Evolutionary conservation across 192 early-diverging fungal species (phyloP).

Genomic region (Backusella psychrophila): DNA sequence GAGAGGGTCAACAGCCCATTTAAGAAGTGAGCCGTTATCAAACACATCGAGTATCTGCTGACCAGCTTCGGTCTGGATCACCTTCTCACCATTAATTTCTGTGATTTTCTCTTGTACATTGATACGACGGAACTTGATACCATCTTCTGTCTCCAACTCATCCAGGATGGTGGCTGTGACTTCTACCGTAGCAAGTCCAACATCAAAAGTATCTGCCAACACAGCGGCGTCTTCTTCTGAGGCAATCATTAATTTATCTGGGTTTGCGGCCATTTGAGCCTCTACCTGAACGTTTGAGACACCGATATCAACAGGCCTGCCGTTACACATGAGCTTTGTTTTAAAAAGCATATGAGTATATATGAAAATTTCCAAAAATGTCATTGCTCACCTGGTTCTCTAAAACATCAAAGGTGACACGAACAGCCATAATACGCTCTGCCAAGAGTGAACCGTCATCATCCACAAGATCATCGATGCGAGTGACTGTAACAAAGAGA

Average conservation of each 20-base stretch:
- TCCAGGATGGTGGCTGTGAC: slow-evolving; percentile 45
- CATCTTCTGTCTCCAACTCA: slow-evolving; percentile 38
- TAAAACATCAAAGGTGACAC: slow-evolving; percentile 55
- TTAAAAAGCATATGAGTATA: slow-evolving; percentile 6
- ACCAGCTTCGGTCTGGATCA: slow-evolving; percentile 48
- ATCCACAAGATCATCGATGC: slow-evolving; percentile 54
- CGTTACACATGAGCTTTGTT: slow-evolving; percentile 49
- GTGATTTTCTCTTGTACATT: slow-evolving; percentile 44
- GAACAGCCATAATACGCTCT: slow-evolving; percentile 55
- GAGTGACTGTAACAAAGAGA: slow-evolving; percentile 55
- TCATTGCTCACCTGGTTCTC: slow-evolving; percentile 43
- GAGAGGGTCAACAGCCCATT: slow-evolving; percentile 40
- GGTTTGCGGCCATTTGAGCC: slow-evolving; percentile 40
- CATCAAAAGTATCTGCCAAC: slow-evolving; percentile 48
- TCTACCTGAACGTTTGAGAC: slow-evolving; percentile 39
- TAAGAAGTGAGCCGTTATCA: slow-evolving; percentile 38
- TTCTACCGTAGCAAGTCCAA: slow-evolving; percentile 54
- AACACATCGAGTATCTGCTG: slow-evolving; percentile 59
- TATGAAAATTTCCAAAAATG: neutral
- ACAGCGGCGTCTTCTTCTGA: slow-evolving; percentile 40
- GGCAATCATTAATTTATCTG: slow-evolving; percentile 36
- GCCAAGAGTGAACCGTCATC: slow-evolving; percentile 56
- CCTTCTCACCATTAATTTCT: slow-evolving; percentile 53
- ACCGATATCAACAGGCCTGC: slow-evolving; percentile 44
- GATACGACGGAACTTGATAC: slow-evolving; percentile 46